phyloP scores from a whole-genome alignment of 805 yeast species.

The Metschnikowia gelsemii region DNA sequence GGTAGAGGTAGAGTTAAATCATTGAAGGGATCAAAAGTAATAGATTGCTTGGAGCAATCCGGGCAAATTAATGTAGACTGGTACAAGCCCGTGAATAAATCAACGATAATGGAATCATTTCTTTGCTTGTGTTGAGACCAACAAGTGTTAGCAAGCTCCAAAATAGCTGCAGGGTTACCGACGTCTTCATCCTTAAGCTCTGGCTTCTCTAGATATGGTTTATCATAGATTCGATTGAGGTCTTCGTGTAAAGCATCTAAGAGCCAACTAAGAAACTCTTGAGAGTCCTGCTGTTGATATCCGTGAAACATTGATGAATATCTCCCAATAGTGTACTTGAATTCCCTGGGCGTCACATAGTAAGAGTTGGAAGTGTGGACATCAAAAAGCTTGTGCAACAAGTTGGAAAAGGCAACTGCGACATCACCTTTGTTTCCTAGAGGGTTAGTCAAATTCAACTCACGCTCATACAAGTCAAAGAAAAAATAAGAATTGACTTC shows the following conservation, averaged over 20 bases:
- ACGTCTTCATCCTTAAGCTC: constrained; percentile 66
- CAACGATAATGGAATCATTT: constrained; percentile 82
- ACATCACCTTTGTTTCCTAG: constrained; percentile 82
- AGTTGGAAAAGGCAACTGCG: constrained; percentile 69
- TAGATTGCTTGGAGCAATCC: constrained; percentile 69
- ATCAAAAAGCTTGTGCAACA: constrained; percentile 61
- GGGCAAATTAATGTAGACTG: constrained; percentile 91
- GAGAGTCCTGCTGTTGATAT: constrained; percentile 88
- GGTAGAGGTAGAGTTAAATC: constrained; percentile 91
- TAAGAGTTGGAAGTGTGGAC: constrained; percentile 13
- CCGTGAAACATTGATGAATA: constrained; percentile 78
- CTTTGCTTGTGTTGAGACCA: constrained; percentile 79
- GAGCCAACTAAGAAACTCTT: constrained; percentile 84
- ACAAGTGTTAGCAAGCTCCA: constrained; percentile 65
- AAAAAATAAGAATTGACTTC: constrained; percentile 77
- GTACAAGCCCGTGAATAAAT: constrained; percentile 86
- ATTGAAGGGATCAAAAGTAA: constrained; percentile 92
- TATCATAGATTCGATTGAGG: constrained; percentile 73
- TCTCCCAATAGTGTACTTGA: constrained; percentile 75
- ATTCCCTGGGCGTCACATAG: constrained; percentile 63
- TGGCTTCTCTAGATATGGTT: constrained; percentile 89
- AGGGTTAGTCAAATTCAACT: constrained; percentile 75
- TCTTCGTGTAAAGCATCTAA: constrained; percentile 92
- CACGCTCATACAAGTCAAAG: constrained; percentile 56
- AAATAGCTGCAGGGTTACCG: constrained; percentile 51